Evolutionary conservation across 2,329 filamentous ascomycete genomes (phyloP), one percentile per base, ranked within the genome.

Genomic region (Alternaria infectoria): DNA sequence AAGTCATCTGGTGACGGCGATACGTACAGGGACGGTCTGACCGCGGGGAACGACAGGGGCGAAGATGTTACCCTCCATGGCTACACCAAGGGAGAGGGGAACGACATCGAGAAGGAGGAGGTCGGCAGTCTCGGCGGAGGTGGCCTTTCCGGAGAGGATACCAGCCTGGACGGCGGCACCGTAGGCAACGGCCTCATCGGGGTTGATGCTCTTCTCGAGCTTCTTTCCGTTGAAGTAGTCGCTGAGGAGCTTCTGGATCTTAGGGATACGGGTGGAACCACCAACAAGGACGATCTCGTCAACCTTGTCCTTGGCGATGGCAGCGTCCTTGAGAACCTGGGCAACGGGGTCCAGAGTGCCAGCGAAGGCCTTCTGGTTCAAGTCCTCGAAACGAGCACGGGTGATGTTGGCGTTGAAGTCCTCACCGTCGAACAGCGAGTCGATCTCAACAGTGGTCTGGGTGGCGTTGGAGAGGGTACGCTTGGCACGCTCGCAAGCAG

Each of bases 141-240:
- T 96, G 75, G 96, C 96, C 90, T 97, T 97, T 82, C 96, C 96
- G 64, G 95, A 97, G 71, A 99, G 91, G 82, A 99, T 97, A 90
- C 94, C 96, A 74, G 96, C 96, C 87, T 99, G 96, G 68, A 99
- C 95, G 76, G 96, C 96, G 72, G 96, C 96, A 90, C 96, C 96
- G 85, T 97, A 97, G 77, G 96, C 96, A 79, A 99, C 96, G 75
- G 96, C 96, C 88, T 99, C 96, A 81, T 99, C 96, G 78, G 96
- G 96, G 90, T 99, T 99, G 87, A 98, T 98, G 88, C 92, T 96
- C 86, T 97, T 98, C 90, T 98, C 95, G 74, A 97, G 93, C 91
- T 99, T 97, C 93, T 99, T 99, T 85, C 94, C 94, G 82, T 96
- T 92, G 87, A 99, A 99, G 89, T 94, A 97, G 85, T 99, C 96